Evolutionary conservation across 1,139 yeast species (phyloP), one percentile per base, ranked within the genome.

Genomic region (Candida tropicalis): DNA sequence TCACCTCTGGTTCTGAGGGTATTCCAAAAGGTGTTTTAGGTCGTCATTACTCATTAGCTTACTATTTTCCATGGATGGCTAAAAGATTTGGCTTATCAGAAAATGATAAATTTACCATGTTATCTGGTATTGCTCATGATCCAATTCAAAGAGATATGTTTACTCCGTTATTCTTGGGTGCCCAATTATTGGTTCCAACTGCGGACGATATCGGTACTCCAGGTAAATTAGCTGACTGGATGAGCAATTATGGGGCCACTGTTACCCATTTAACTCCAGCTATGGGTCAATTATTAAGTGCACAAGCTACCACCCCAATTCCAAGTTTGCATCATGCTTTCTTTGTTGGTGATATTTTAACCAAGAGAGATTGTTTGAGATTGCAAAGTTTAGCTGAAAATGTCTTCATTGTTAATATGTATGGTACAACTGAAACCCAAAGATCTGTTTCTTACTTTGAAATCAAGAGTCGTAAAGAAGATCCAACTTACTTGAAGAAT

Each of bases 61-160:
- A 95, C 70, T 93, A 93, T 66, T 93, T 93, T 78, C 96, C 96
- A 31, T 93, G 99, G 99, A 93, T 93, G 99, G 77, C 97, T 13
- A 67, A 87, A 61, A 79, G 84, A 42, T 93, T 95, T 59, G 81
- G 83, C 35, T 76, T 93, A 39, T 78, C 87, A 27, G 87, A 80
- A 46, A 77, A 83, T 35, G 99, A 95, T 66, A 85, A 77, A 60
- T 93, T 93, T 70, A 95, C 99, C 18, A 93, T 93, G 99, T 78
- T 93, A 48, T 87, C 96, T 22, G 99, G 99, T 60, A 93, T 93
- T 63, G 99, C 99, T 0, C 99, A 93, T 62, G 99, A 93, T 67
- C 99, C 99, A 12, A 93, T 93, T 50, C 99, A 93, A 71, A 85
- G 99, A 74, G 99, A 93, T 64, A 95, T 93, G 86, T 93, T 93